Evolutionary conservation across 768 basidiomycete genomes (phyloP).

Genomic region (Inosperma sp.): DNA sequence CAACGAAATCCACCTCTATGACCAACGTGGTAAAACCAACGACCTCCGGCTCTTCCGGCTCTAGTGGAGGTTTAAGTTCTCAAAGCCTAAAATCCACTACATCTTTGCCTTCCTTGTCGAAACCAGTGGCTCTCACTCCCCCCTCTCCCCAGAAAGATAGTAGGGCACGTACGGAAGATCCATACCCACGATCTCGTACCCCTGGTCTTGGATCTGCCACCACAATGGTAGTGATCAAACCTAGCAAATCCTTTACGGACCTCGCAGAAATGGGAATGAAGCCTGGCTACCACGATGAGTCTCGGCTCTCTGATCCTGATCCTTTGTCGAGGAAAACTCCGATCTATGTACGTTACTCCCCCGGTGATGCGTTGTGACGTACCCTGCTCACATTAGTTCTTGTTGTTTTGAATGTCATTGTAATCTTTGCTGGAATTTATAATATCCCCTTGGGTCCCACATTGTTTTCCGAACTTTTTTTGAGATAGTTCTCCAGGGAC

Average conservation of each 20-base stretch:
- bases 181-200: constrained; percentile 28
- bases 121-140: constrained; percentile 14
- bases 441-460: constrained; percentile 9
- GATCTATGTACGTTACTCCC: constrained; percentile 85
- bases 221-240: constrained; percentile 65
- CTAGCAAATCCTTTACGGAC: constrained; percentile 45
- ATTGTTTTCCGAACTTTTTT: constrained; percentile 20
- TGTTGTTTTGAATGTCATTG: constrained; percentile 18
- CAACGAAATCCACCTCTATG: constrained; percentile 37
- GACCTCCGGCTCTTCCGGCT: background rate
- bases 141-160: constrained; percentile 10
- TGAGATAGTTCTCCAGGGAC: constrained; percentile 65
- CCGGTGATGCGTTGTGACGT: constrained; percentile 49
- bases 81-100: constrained; percentile 32
- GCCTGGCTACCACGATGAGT: constrained; percentile 23
- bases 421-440: constrained; percentile 14
- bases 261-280: constrained; percentile 50
- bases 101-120: constrained; percentile 38
- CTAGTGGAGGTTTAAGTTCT: background rate
- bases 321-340: constrained; percentile 59
- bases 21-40: constrained; percentile 15
- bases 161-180: no score
- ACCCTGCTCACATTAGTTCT: constrained; percentile 42
- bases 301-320: constrained; percentile 17
- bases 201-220: constrained; percentile 63